Conservation (phyloP, 1,139 yeast genomes). For the Yarrowia galli region DNA sequence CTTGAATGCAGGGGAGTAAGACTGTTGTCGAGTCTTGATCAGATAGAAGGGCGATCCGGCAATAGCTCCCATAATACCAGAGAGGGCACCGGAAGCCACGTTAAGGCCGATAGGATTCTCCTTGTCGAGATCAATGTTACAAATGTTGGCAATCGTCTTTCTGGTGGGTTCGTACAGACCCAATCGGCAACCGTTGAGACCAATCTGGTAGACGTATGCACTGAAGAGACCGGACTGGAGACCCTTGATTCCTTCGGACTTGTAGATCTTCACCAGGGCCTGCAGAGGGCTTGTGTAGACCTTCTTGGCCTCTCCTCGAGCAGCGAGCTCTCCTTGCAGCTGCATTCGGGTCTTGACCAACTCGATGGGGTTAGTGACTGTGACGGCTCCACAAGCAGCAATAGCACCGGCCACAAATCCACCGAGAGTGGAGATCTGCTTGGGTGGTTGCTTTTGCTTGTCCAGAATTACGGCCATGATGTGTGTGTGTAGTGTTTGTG, state of each 20-base stretch:
- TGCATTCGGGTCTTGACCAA: constrained; percentile 95
- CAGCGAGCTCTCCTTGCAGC: constrained; percentile 86
- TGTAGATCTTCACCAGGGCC: constrained; percentile 75
- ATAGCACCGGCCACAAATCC: constrained; percentile 93
- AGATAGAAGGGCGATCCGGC: constrained; percentile 90
- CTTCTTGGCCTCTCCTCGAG: constrained; percentile 59
- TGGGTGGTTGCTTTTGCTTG: constrained; percentile 5
- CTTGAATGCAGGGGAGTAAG: constrained; percentile 69
- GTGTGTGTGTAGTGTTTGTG: constrained; percentile 9
- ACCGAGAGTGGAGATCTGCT: constrained; percentile 58
- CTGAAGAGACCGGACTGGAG: constrained; percentile 79
- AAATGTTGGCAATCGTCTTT: constrained; percentile 45
- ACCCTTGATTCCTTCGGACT: constrained; percentile 85
- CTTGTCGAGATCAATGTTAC: constrained; percentile 61
- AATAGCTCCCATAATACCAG: constrained; percentile 91
- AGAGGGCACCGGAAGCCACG: constrained; percentile 79
- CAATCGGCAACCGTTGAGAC: constrained; percentile 89
- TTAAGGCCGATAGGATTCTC: constrained; percentile 62
- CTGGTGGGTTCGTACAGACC: constrained; percentile 92
- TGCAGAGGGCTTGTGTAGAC: constrained; percentile 84
- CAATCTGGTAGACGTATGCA: constrained; percentile 80
- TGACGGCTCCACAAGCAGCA: constrained; percentile 98
- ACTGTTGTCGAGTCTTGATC: constrained; percentile 95
- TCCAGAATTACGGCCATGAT: constrained; percentile 12
- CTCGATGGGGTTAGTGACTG: constrained; percentile 95